These are phyloP conservation scores for Candida taoyuanica DNA, from an alignment of 805 yeast species.

Conservation along the genomic window DNA sequence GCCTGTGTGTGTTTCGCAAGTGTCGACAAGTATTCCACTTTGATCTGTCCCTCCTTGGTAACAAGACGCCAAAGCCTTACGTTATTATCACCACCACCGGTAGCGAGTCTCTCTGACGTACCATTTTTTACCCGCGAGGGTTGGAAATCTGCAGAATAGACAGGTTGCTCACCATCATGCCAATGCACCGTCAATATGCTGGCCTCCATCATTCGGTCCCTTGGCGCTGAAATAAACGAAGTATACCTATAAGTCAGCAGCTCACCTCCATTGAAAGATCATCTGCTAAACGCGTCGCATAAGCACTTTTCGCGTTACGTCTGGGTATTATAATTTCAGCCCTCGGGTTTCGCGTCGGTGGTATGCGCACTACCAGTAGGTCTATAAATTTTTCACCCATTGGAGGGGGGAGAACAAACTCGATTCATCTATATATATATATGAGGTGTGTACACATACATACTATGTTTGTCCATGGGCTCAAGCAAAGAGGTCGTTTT, in stretches of 20 bases:
- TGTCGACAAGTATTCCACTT: slow-evolving; percentile 74
- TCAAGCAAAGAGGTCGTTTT: too few relatives aligned
- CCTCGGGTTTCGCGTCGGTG: background rate
- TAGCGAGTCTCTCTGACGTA: slow-evolving; percentile 52
- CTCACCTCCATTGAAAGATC: too few relatives aligned
- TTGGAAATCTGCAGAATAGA: slow-evolving; percentile 64
- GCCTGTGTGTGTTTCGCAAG: slow-evolving; percentile 89
- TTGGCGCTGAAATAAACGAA: too few relatives aligned
- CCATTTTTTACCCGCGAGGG: slow-evolving; percentile 20
- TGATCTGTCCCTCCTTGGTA: slow-evolving; percentile 25
- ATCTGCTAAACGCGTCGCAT: too few relatives aligned
- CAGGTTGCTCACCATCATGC: slow-evolving; percentile 74
- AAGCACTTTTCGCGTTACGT: background rate
- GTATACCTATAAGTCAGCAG: too few relatives aligned
- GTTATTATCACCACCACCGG: slow-evolving; percentile 94
- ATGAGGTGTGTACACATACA: too few relatives aligned
- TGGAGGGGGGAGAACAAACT: too few relatives aligned
- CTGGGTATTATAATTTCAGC: too few relatives aligned
- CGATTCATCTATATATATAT: too few relatives aligned
- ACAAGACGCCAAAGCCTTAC: slow-evolving; percentile 45
- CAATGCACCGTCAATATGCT: slow-evolving; percentile 57
- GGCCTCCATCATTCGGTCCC: slow-evolving; percentile 38
- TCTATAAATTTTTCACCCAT: background rate
- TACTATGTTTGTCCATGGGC: too few relatives aligned
- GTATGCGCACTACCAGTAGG: background rate